Evolutionary conservation across 495 filamentous ascomycete genomes (phyloP).

Genomic region (Hypomontagnella submonticulosa): DNA sequence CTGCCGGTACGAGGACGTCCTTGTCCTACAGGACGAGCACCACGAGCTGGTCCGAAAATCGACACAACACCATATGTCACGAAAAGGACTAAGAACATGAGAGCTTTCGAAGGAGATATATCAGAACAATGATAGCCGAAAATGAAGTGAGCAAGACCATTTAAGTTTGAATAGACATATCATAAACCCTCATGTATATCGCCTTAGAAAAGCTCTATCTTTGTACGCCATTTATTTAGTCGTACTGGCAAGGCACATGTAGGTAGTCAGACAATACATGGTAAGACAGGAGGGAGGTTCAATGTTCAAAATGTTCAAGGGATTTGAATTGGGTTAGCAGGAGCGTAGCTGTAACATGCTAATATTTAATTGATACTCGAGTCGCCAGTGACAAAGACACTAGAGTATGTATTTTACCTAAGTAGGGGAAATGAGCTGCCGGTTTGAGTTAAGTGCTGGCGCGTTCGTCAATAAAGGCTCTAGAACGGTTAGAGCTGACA

Average conservation of each 20-base stretch:
- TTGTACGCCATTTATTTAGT: not conserved
- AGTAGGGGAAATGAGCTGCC: conserved; percentile 1
- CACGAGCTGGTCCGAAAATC: conserved; percentile 12
- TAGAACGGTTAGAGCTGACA: conserved; percentile 3
- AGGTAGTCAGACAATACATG: no score
- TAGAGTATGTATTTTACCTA: not conserved
- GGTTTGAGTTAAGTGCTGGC: conserved; percentile 11
- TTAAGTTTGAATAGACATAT: no score
- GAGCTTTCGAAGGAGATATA: not conserved
- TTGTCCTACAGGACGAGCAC: conserved; percentile 26
- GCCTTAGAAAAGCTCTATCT: no score
- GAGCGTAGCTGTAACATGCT: no score
- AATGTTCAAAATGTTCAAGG: no score
- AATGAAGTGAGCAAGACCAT: not conserved
- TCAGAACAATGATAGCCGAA: not conserved
- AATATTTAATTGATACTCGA: no score
- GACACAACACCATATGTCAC: conserved; percentile 4
- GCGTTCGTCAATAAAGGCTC: conserved; percentile 7
- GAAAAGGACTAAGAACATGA: not conserved
- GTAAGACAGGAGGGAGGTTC: no score
- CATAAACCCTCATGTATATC: no score
- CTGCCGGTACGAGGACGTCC: conserved; percentile 7
- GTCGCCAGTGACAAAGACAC: no score
- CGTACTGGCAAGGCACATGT: not conserved
- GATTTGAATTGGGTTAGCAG: no score